Evolutionary conservation across 208 protist genomes (phyloP).

Genomic region (Sergeia podlipaevii): DNA sequence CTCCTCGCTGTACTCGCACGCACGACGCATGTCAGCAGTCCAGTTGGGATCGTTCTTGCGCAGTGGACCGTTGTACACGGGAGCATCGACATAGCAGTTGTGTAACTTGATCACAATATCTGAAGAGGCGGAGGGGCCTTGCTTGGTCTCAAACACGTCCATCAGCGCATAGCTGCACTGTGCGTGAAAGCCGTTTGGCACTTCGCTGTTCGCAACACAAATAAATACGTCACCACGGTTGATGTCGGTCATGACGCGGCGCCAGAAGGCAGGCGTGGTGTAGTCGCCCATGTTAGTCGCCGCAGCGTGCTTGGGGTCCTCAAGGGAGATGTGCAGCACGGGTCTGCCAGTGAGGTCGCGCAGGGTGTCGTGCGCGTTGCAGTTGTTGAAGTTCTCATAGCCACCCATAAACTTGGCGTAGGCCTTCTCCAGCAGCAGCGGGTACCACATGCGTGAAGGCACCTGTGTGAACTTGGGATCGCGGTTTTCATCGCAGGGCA

Average conservation of each 20-base stretch:
- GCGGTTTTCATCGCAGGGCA: slow-evolving; percentile 60
- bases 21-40: slow-evolving; percentile 36
- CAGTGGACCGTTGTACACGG: slow-evolving; percentile 47
- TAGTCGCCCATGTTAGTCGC: slow-evolving; percentile 73
- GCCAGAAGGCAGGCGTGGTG: slow-evolving; percentile 64
- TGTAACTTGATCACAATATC: slow-evolving; percentile 70
- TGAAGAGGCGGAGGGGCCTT: slow-evolving; percentile 29
- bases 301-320: slow-evolving; percentile 68
- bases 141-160: slow-evolving; percentile 45
- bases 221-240: slow-evolving; percentile 67
- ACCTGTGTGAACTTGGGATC: slow-evolving; percentile 74
- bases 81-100: slow-evolving; percentile 71
- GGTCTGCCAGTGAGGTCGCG: slow-evolving; percentile 78
- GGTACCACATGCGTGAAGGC: slow-evolving; percentile 71
- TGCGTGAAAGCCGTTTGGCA: slow-evolving; percentile 60
- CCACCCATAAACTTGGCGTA: slow-evolving; percentile 89
- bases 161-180: slow-evolving; percentile 76
- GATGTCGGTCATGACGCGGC: slow-evolving; percentile 47
- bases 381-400: slow-evolving; percentile 77
- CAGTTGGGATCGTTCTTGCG: slow-evolving; percentile 28
- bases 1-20: slow-evolving; percentile 37
- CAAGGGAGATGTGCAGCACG: slow-evolving; percentile 72
- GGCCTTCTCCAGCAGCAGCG: slow-evolving; percentile 87
- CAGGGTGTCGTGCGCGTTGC: slow-evolving; percentile 80
- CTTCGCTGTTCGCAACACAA: slow-evolving; percentile 50